Percentiles rank a stretch among this genome's conserved stretches.
phyloP scores from a whole-genome alignment of 345 rosid species.

The Combretum micranthum region DNA sequence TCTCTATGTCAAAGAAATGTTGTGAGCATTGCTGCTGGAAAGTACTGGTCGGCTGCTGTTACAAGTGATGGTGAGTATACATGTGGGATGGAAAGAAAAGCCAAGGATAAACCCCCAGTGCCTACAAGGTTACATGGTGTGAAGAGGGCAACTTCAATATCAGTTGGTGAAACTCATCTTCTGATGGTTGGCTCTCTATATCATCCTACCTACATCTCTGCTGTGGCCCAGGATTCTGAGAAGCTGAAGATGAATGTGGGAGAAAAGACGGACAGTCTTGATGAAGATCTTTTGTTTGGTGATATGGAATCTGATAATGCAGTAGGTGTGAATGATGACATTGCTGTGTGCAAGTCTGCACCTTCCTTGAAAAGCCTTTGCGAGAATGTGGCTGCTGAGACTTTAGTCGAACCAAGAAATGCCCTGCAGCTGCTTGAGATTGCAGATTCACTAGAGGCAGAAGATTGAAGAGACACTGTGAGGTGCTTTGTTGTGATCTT shows the following conservation, averaged over 20 bases:
- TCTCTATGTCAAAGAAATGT: conserved; percentile 47
- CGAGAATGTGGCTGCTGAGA: conserved; percentile 86
- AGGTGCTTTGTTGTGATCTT: conserved; percentile 34
- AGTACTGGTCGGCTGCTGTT: conserved; percentile 84
- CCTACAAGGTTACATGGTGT: conserved; percentile 70
- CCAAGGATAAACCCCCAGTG: conserved; percentile 44
- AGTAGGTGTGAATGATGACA: conserved; percentile 17
- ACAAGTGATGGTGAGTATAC: conserved; percentile 86
- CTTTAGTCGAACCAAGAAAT: conserved; percentile 87
- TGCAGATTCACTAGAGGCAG: conserved; percentile 92
- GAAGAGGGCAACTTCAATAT: conserved; percentile 79
- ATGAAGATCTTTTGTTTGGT: conserved; percentile 56
- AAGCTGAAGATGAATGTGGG: conserved; percentile 22
- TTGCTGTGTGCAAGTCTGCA: conserved; percentile 18
- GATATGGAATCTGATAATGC: conserved; percentile 32
- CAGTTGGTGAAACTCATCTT: conserved; percentile 95
- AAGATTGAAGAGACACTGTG: conserved; percentile 77
- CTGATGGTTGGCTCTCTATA: conserved; percentile 74
- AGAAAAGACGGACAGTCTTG: conserved; percentile 42
- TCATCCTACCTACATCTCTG: conserved; percentile 60
- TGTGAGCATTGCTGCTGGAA: conserved; percentile 86
- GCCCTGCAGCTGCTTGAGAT: conserved; percentile 84
- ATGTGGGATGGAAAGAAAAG: conserved; percentile 86
- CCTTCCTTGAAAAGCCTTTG: conserved; percentile 85
- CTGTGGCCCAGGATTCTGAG: conserved; percentile 19